Conservation (phyloP, 1,284 basidiomycete genomes). For the Heterobasidion occidentale region DNA sequence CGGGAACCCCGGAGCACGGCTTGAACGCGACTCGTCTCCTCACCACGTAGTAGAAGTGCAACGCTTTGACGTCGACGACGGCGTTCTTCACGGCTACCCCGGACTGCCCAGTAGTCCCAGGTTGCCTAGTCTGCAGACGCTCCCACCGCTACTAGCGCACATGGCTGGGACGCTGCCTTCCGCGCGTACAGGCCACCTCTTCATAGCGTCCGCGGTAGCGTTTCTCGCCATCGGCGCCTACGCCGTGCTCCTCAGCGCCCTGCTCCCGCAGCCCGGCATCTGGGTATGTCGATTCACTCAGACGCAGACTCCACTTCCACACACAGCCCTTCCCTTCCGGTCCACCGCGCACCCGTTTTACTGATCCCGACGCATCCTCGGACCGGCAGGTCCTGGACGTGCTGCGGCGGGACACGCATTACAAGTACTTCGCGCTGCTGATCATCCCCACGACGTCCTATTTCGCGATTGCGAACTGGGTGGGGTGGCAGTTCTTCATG, state of each 20-base stretch:
- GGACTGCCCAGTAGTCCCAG: too few species aligned
- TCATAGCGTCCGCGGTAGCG: slow-evolving; percentile 36
- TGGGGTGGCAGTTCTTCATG: slow-evolving; percentile 91
- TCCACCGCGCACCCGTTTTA: background rate
- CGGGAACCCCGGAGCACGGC: too few species aligned
- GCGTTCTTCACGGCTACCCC: too few species aligned
- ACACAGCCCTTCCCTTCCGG: background rate
- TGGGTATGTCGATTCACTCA: slow-evolving; percentile 29
- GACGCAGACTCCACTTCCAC: background rate
- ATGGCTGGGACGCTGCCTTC: slow-evolving; percentile 13
- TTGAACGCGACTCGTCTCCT: too few species aligned
- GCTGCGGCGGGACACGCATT: slow-evolving; percentile 68
- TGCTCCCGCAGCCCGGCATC: slow-evolving; percentile 45
- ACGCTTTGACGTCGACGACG: too few species aligned
- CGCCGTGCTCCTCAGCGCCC: slow-evolving; percentile 56
- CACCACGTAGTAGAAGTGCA: too few species aligned
- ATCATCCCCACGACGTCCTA: slow-evolving; percentile 77
- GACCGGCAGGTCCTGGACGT: slow-evolving; percentile 46
- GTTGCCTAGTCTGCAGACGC: too few species aligned
- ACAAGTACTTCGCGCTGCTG: slow-evolving; percentile 81
- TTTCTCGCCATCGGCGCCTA: slow-evolving; percentile 57
- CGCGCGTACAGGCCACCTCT: slow-evolving; percentile 33
- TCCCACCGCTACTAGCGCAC: too few species aligned
- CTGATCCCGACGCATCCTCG: too few species aligned
- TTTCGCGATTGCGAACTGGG: slow-evolving; percentile 95